Conservation (phyloP, 306 rosid genomes). For the Myrica gale region DNA sequence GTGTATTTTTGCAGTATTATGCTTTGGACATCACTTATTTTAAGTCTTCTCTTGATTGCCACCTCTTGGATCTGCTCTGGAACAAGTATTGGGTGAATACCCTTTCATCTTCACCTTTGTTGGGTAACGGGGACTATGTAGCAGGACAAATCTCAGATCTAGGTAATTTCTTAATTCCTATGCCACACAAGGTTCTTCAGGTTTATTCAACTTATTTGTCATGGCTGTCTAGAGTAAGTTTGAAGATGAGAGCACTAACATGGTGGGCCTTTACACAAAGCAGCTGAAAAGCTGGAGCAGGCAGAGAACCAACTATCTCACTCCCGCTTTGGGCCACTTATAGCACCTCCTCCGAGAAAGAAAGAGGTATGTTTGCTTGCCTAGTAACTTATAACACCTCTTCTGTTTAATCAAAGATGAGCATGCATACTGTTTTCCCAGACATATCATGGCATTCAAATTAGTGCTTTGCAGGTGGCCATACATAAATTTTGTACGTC, state of each 20-base stretch:
- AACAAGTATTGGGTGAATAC: conserved; percentile 95
- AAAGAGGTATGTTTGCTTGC: conserved; percentile 58
- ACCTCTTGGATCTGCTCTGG: conserved; percentile 93
- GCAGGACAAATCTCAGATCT: conserved; percentile 93
- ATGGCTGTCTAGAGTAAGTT: neutral
- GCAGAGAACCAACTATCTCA: conserved; percentile 88
- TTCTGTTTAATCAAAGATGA: neutral
- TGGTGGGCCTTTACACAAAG: conserved; percentile 24
- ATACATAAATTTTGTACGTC: too few species aligned
- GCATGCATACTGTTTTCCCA: neutral
- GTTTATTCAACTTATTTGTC: neutral
- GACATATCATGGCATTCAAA: conserved; percentile 6
- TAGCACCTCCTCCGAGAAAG: conserved; percentile 75
- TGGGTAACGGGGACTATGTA: conserved; percentile 94
- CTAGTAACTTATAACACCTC: neutral
- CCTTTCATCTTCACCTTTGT: conserved; percentile 84
- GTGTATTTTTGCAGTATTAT: conserved; percentile 69
- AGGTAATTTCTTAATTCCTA: conserved; percentile 47
- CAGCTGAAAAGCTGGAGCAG: conserved; percentile 97
- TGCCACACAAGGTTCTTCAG: neutral
- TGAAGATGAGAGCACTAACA: conserved; percentile 19
- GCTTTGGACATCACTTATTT: conserved; percentile 91
- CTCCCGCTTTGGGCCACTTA: conserved; percentile 81
- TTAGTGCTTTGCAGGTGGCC: neutral
- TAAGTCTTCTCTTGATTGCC: conserved; percentile 89